phyloP scores from a whole-genome alignment of 1,284 basidiomycete genomes.

The Ganoderma lucidum region DNA sequence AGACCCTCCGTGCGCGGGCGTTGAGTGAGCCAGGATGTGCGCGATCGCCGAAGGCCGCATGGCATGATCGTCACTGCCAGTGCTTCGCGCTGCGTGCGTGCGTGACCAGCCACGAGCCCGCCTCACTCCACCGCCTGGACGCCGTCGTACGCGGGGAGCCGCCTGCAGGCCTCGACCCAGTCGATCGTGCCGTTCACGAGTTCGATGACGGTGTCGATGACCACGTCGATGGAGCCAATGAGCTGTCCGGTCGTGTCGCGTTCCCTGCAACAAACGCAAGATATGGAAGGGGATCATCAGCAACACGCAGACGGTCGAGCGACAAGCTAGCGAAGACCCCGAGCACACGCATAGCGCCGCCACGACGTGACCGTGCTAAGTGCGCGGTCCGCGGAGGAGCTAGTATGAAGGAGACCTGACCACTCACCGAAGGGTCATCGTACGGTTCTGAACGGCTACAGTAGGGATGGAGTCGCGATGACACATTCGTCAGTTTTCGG shows the following conservation, averaged over 20 bases:
- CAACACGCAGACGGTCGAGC: background rate
- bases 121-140: conserved; percentile 80
- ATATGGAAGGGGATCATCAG: background rate
- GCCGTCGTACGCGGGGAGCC: conserved; percentile 86
- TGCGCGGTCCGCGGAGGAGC: conserved; percentile 6
- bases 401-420: background rate
- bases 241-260: conserved; percentile 94
- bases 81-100: background rate
- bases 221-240: conserved; percentile 93
- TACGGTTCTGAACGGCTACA: conserved; percentile 85
- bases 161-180: conserved; percentile 82
- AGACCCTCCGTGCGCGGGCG: conserved; percentile 2
- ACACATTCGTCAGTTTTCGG: conserved; percentile 31
- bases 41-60: conserved; percentile 6
- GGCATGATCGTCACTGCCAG: background rate
- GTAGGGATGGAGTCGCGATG: conserved; percentile 15
- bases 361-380: conserved; percentile 1
- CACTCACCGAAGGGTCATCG: conserved; percentile 86
- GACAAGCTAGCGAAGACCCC: background rate
- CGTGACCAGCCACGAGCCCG: conserved; percentile 12
- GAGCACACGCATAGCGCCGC: background rate
- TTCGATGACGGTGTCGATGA: conserved; percentile 82
- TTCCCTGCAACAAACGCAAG: conserved; percentile 61
- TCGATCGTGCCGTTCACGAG: conserved; percentile 78
- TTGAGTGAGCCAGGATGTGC: background rate